phyloP scores from a whole-genome alignment of 257 asterid species.

The Hygrophila difformis region DNA sequence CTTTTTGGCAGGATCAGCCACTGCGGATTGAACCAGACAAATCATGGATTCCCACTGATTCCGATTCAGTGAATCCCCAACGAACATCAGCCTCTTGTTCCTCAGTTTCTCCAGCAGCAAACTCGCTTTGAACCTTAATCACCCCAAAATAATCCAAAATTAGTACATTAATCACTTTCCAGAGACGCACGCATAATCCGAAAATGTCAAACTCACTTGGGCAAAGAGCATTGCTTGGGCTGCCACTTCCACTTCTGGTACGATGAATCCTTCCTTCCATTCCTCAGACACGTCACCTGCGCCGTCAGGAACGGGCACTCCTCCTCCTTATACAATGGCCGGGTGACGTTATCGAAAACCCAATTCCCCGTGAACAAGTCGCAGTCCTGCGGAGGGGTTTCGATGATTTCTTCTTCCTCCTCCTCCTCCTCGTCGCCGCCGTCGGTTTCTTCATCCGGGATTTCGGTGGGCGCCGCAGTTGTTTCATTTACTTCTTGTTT shows the following conservation, averaged over 20 bases:
- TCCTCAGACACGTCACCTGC: constrained; percentile 72
- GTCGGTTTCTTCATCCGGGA: no score
- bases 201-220: constrained; percentile 50
- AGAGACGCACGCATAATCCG: no score
- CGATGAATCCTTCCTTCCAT: constrained; percentile 52
- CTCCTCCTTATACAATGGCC: constrained; percentile 59
- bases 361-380: constrained; percentile 60
- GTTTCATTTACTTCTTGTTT: no score
- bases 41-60: constrained; percentile 91
- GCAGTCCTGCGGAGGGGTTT: constrained; percentile 41
- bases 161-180: no score
- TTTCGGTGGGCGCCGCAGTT: no score
- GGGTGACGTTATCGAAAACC: constrained; percentile 53
- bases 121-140: constrained; percentile 53
- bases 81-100: constrained; percentile 85
- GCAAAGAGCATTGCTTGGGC: constrained; percentile 67
- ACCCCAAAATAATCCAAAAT: constrained; percentile 1
- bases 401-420: constrained; percentile 25
- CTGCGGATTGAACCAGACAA: constrained; percentile 58
- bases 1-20: constrained; percentile 44
- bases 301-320: constrained; percentile 72
- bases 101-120: constrained; percentile 62
- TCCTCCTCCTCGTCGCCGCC: constrained; percentile 20
- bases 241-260: constrained; percentile 88
- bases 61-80: constrained; percentile 74